Evolutionary conservation across 1,284 basidiomycete species (phyloP).

Genomic region (Sporisorium exsertum): DNA sequence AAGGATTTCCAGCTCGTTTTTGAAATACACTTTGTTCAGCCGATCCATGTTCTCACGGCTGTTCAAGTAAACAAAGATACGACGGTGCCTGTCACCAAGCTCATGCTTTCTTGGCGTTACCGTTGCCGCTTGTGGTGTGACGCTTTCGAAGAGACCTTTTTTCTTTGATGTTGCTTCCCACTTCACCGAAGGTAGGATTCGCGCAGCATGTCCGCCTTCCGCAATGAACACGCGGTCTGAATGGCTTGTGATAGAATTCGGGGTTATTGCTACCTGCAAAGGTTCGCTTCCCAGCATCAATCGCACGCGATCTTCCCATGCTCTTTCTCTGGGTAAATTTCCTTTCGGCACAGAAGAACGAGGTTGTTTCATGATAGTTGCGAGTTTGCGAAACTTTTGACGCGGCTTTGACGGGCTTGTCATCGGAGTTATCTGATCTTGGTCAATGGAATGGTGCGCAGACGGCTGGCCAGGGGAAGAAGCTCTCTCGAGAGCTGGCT

Average conservation of each 20-base stretch:
- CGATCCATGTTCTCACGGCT: slow-evolving; percentile 4
- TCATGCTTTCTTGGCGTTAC: no score
- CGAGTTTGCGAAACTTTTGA: neutral
- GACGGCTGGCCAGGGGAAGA: neutral
- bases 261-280: neutral
- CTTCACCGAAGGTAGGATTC: neutral
- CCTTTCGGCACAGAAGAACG: neutral
- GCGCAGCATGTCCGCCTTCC: no score
- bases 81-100: neutral
- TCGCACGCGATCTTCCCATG: neutral
- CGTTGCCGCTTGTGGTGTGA: neutral
- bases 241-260: no score
- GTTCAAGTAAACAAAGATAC: slow-evolving; percentile 20
- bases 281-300: neutral
- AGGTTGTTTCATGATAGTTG: neutral
- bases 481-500: neutral
- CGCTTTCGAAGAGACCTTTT: neutral
- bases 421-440: no score
- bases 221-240: neutral
- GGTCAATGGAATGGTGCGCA: no score
- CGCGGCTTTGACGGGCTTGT: neutral
- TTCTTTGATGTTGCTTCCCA: neutral
- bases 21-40: slow-evolving; percentile 13
- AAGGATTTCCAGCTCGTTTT: neutral
- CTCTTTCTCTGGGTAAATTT: neutral